phyloP scores from a whole-genome alignment of 345 rosid genomes.

The Brassica napus region DNA sequence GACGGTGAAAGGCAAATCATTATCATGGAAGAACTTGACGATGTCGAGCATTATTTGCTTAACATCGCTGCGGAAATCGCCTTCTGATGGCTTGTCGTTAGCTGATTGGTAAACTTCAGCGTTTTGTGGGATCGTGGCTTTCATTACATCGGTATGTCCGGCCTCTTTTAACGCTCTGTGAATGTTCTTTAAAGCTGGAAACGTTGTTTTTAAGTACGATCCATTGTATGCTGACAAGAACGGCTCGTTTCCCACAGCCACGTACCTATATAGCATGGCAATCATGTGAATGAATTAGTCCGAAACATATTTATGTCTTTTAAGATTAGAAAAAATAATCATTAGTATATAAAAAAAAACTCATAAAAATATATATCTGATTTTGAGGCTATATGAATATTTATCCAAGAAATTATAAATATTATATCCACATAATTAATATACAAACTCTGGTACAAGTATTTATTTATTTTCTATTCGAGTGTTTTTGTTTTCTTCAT shows the following conservation, averaged over 20 bases:
- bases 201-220: slow-evolving; percentile 39
- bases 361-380: no score
- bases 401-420: not conserved
- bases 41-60: no score
- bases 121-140: no score
- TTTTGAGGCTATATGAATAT: not conserved
- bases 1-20: no score
- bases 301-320: not conserved
- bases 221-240: slow-evolving; percentile 69
- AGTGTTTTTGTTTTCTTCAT: not conserved
- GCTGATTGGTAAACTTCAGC: no score
- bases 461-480: not conserved
- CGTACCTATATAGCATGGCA: slow-evolving; percentile 55
- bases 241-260: slow-evolving; percentile 90
- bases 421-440: not conserved
- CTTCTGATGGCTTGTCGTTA: no score
- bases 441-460: no score
- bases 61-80: no score
- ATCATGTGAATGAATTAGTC: not conserved
- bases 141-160: no score
- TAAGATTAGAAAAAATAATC: not conserved
- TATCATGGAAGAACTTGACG: no score
- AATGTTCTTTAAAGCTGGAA: no score
- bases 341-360: not conserved
- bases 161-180: no score